phyloP scores from a whole-genome alignment of 2,329 filamentous ascomycete species.

The Penicillium sp. region DNA sequence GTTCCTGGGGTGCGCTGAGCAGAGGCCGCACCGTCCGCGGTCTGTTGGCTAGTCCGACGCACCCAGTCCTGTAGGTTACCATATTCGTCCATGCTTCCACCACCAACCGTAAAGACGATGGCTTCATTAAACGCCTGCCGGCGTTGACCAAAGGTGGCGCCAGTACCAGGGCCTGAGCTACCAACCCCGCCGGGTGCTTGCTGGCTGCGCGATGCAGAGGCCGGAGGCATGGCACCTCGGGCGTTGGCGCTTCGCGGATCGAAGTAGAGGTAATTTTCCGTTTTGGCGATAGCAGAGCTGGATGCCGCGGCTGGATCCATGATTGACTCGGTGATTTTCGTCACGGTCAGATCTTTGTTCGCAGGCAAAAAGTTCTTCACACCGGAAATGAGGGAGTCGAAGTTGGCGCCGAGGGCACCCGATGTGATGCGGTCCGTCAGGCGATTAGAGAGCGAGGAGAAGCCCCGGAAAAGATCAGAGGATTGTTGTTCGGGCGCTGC shows the following conservation, averaged over 20 bases:
- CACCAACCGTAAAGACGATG: slow-evolving; percentile 90
- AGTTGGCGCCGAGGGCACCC: slow-evolving; percentile 76
- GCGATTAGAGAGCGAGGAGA: slow-evolving; percentile 83
- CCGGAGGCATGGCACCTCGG: slow-evolving; percentile 81
- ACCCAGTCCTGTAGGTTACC: slow-evolving; percentile 97
- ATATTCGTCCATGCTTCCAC: slow-evolving; percentile 98
- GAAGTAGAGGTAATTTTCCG: slow-evolving; percentile 94
- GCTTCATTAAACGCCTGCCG: slow-evolving; percentile 85
- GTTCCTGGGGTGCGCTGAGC: slow-evolving; percentile 26
- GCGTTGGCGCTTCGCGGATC: slow-evolving; percentile 91
- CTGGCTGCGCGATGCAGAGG: slow-evolving; percentile 50
- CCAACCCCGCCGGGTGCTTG: slow-evolving; percentile 42
- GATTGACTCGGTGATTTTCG: slow-evolving; percentile 95
- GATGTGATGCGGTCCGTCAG: slow-evolving; percentile 93
- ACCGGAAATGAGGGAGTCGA: slow-evolving; percentile 88
- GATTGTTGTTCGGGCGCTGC: slow-evolving; percentile 58
- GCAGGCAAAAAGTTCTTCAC: slow-evolving; percentile 98
- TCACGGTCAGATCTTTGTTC: slow-evolving; percentile 91
- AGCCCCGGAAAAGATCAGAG: slow-evolving; percentile 79
- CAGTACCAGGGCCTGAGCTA: slow-evolving; percentile 56
- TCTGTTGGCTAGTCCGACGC: slow-evolving; percentile 59
- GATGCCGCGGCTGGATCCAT: slow-evolving; percentile 93
- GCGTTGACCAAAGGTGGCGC: slow-evolving; percentile 83
- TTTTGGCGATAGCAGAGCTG: slow-evolving; percentile 89
- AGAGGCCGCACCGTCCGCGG: slow-evolving; percentile 43